A percentile compares a stretch with the other conserved stretches of the same genome.
These are phyloP conservation scores for Bonnemaisonia californica DNA, from an alignment of 31 red algal genomes.

Conservation along the genomic window DNA sequence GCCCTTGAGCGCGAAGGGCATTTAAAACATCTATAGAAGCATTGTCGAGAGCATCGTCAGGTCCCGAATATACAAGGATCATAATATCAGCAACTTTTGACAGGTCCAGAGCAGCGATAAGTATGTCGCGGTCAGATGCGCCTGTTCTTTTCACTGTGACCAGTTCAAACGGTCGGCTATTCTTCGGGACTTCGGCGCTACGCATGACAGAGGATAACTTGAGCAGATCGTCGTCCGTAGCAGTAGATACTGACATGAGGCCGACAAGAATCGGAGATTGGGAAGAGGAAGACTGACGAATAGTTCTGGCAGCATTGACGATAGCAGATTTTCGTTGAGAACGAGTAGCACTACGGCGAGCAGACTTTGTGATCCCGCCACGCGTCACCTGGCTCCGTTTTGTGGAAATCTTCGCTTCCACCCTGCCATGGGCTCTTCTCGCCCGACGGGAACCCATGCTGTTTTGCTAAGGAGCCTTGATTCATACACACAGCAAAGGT, in stretches of 20 bases:
- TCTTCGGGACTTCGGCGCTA: slow-evolving; percentile 19
- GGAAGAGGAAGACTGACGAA: background rate
- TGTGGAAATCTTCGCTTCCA: background rate
- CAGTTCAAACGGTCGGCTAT: slow-evolving; percentile 21
- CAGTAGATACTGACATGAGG: slow-evolving; percentile 8
- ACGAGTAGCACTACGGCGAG: slow-evolving; percentile 7
- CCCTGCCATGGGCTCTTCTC: slow-evolving; percentile 21
- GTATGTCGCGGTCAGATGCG: slow-evolving; percentile 21
- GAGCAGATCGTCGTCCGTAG: slow-evolving; percentile 34
- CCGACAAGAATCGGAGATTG: slow-evolving; percentile 28
- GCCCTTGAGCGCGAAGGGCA: slow-evolving; percentile 65
- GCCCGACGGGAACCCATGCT: slow-evolving; percentile 38
- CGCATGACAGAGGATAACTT: slow-evolving; percentile 5
- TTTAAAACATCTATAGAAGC: slow-evolving; percentile 16
- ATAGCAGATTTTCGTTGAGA: background rate
- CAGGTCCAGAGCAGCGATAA: slow-evolving; percentile 69
- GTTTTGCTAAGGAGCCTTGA: too few relatives aligned
- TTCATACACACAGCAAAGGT: too few relatives aligned
- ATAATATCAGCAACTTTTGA: slow-evolving; percentile 74
- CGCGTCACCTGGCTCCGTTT: slow-evolving; percentile 11
- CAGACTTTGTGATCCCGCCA: background rate
- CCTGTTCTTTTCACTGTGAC: slow-evolving; percentile 10
- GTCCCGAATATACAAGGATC: slow-evolving; percentile 60
- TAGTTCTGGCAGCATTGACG: slow-evolving; percentile 9
- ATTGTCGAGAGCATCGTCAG: slow-evolving; percentile 38